Base-by-base conservation (phyloP, 345 rosid species). In the Sisymbrium irio region DNA sequence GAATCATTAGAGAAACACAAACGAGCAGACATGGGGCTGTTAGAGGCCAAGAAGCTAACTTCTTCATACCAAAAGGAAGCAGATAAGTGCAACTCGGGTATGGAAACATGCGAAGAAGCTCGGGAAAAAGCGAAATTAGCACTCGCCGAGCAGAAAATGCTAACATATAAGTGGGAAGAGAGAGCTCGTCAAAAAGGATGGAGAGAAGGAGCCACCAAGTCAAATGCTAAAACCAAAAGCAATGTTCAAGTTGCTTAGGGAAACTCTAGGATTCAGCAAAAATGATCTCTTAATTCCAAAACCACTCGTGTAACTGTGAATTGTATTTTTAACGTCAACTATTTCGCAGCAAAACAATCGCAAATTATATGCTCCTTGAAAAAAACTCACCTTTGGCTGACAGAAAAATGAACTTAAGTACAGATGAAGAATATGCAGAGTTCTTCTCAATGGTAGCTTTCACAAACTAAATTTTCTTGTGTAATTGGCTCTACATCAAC, bases 81-180 rank as follows among this genome's bases (percentile, higher is more conserved):
- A 15, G 99, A 95, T 82, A 95, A 92, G 76, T 92, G 99, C 76
- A 95, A 86, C 75, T 88, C 96, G 0, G 99, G 99, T 55, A 95
- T 95, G 98, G 99, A 90, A 82, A 92, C 98, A 5, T 90, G 99
- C 57, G 99, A 96, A 85, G 98, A 85, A 80, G 95, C 97, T 9
- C 83, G 99, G 32, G 99, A 95, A 58, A 95, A 86, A 67, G 85
- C 96, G 0, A 97, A 90, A 77, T 79, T 78, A 46, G 83, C 94
- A 53, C 79, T 90, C 62, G 82, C 62, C 4, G 84, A 85, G 28
- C 98, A 92, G 79, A 96, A 83, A 84, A 96, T 84, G 69, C 50
- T 87, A 71, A 86, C 96, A 0, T 82, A 85, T 18, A 62, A 67
- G 61, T 92, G 99, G 99, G 98, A 90, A 82, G 49, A 41, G 55